Evolutionary conservation across 805 yeast species (phyloP), one percentile per base, ranked within the genome.

Genomic region (Metschnikowia reukaufii): DNA sequence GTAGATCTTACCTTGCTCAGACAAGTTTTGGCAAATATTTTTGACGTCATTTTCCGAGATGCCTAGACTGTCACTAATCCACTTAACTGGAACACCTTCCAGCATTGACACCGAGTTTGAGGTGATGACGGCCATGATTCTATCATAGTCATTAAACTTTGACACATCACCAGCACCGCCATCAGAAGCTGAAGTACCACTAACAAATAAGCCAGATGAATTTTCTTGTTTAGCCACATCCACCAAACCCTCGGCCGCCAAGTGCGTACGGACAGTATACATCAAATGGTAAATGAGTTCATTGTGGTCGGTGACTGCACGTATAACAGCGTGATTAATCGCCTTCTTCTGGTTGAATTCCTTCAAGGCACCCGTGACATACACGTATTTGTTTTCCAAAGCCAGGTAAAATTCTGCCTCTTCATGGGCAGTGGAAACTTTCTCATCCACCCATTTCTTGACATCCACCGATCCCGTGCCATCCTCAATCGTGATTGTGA

Each of bases 1-100:
- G 61, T 84, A 86, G 39, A 85, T 73, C 55, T 74, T 81, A 31
- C 91, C 95, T 47, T 76, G 82, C 36, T 85, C 90, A 10, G 80
- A 75, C 56, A 86, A 71, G 18, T 72, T 70, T 29, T 71, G 72
- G 58, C 88, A 80, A 51, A 72, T 72, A 21, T 68, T 64, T 50
- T 69, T 67, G 17, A 78, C 84, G 25, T 73, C 77, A 19, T 74
- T 79, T 44, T 70, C 76, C 31, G 76, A 58, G 7, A 84, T 48
- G 42, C 71, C 73, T 58, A 86, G 68, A 27, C 74, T 71, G 58
- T 82, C 86, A 12, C 83, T 73, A 48, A 86, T 78, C 51, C 79
- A 72, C 46, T 76, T 78, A 10, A 81, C 69, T 18, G 88, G 89
- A n/a, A 86, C 89, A 55, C 92, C 92, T 61, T 86, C 90, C 38